Conservation (phyloP, 257 asterid genomes). For the Penstemon eatonii region DNA sequence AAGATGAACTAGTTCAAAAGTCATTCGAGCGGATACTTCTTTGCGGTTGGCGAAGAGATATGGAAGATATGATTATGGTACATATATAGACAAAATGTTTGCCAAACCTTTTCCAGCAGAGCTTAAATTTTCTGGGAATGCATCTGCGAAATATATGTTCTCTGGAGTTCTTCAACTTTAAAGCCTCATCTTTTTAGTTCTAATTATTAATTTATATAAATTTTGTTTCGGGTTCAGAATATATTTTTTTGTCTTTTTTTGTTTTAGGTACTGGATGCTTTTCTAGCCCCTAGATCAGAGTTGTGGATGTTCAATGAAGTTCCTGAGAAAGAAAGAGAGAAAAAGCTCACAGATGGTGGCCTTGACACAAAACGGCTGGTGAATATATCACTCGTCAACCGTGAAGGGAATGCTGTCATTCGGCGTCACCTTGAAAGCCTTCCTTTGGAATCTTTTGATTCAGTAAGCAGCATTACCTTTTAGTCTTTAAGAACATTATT, state of each 20-base stretch:
- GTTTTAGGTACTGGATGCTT: conserved; percentile 82
- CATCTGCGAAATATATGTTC: conserved; percentile 32
- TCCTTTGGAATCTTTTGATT: conserved; percentile 82
- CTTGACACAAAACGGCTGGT: conserved; percentile 66
- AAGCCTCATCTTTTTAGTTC: conserved; percentile 16
- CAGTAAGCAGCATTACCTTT: conserved; percentile 52
- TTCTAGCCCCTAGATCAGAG: conserved; percentile 76
- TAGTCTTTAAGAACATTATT: conserved; percentile 10
- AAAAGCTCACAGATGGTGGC: conserved; percentile 79
- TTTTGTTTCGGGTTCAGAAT: conserved; percentile 13
- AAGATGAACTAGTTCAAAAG: conserved; percentile 57
- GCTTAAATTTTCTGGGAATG: conserved; percentile 35
- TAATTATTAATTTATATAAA: not conserved
- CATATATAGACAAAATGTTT: conserved; percentile 40
- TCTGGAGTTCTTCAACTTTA: conserved; percentile 29
- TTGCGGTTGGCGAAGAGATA: conserved; percentile 95
- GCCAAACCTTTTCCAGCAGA: conserved; percentile 34
- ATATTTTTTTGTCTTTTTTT: conserved; percentile 21
- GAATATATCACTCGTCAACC: conserved; percentile 69
- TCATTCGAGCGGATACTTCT: conserved; percentile 81
- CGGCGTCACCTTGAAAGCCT: conserved; percentile 90
- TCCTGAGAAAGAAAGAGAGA: conserved; percentile 69
- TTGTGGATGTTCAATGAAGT: conserved; percentile 96
- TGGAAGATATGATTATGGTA: conserved; percentile 95
- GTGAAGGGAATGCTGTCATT: conserved; percentile 92